A percentile compares a stretch with the other conserved stretches of the same genome.
These are phyloP conservation scores for Citrullus amarus DNA, from an alignment of 306 rosid species.

Conservation along the genomic window DNA sequence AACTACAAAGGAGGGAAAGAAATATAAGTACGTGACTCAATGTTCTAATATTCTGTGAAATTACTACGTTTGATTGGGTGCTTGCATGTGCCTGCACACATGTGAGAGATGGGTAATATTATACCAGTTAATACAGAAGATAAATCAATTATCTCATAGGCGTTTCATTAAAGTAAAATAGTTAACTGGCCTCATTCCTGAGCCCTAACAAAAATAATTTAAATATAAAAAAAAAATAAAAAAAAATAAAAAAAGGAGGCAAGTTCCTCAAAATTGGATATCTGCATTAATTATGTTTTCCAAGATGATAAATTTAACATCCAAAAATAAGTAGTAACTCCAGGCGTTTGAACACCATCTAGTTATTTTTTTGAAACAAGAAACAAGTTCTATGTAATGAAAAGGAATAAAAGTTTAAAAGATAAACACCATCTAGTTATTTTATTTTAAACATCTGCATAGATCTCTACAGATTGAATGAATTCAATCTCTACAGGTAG, in stretches of 20 bases:
- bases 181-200: not conserved
- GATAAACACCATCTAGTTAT: not conserved
- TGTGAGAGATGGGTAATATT: not conserved
- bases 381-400: too few relatives aligned
- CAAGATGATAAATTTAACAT: not conserved
- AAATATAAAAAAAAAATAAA: not conserved
- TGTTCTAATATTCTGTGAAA: not conserved
- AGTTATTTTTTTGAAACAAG: too few relatives aligned
- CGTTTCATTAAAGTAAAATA: not conserved
- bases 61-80: constrained; percentile 2
- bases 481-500: not conserved
- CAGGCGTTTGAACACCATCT: too few relatives aligned
- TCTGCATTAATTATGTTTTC: not conserved
- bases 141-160: not conserved
- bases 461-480: not conserved
- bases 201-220: too few relatives aligned
- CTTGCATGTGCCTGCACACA: not conserved
- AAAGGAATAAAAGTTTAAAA: too few relatives aligned
- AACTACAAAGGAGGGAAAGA: constrained; percentile 37
- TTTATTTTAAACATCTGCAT: not conserved
- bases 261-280: not conserved
- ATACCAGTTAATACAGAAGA: not conserved
- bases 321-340: not conserved
- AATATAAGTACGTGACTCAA: constrained; percentile 10
- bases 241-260: not conserved